Conservation (phyloP, 768 basidiomycete species). For the Cystofilobasidium capitatum region DNA sequence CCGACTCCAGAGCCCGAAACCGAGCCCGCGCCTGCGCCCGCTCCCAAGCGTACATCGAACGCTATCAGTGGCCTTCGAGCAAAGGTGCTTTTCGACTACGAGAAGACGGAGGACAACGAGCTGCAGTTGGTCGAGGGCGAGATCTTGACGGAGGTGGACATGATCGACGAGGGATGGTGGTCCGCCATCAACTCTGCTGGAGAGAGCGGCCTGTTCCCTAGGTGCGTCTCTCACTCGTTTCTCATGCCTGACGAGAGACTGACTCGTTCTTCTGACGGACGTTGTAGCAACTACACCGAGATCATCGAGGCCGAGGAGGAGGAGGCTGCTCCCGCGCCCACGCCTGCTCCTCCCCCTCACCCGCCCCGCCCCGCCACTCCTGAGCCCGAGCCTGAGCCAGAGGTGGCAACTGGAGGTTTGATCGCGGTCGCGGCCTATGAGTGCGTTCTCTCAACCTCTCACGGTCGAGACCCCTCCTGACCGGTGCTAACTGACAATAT, state of each 20-base stretch:
- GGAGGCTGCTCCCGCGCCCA: constrained; percentile 34
- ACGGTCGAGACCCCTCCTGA: constrained; percentile 23
- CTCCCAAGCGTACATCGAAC: background rate
- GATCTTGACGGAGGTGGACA: constrained; percentile 64
- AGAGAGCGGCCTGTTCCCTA: constrained; percentile 58
- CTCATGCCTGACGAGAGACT: background rate
- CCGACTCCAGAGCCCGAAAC: constrained; percentile 28
- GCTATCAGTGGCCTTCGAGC: constrained; percentile 52
- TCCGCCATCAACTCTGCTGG: constrained; percentile 61
- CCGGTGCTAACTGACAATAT: background rate
- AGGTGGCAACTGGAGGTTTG: constrained; percentile 49
- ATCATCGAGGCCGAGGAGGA: constrained; percentile 46
- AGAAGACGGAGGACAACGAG: constrained; percentile 72
- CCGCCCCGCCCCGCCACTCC: constrained; percentile 44
- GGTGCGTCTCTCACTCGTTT: constrained; percentile 43
- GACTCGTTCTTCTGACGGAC: background rate
- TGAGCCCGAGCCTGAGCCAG: constrained; percentile 43
- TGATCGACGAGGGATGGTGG: constrained; percentile 85
- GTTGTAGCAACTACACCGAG: constrained; percentile 63
- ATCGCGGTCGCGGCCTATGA: constrained; percentile 60
- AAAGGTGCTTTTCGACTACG: constrained; percentile 70
- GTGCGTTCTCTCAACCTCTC: constrained; percentile 43
- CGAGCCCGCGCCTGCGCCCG: background rate
- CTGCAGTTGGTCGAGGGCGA: constrained; percentile 40
- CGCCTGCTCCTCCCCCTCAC: constrained; percentile 46